Percentiles rank a stretch among this genome's conserved stretches.
Evolutionary conservation across 352 stramenopile genomes (phyloP).

Genomic region (Phytophthora hybrid): DNA sequence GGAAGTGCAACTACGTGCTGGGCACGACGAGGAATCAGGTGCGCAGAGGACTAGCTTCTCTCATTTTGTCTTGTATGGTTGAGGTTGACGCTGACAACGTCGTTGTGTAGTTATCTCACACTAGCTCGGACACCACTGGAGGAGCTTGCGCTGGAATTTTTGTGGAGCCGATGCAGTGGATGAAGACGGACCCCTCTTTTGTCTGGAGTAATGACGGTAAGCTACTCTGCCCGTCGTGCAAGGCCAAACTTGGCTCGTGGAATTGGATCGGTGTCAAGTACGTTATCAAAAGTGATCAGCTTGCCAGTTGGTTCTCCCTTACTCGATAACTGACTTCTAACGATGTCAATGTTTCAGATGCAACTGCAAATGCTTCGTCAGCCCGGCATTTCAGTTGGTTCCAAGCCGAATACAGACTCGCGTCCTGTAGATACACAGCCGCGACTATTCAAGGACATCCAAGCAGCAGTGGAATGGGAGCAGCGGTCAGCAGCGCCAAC

Average conservation of each 20-base stretch:
- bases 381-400: slow-evolving; percentile 67
- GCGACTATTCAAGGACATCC: background rate
- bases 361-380: slow-evolving; percentile 64
- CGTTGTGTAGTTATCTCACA: slow-evolving; percentile 30
- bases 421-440: slow-evolving; percentile 30
- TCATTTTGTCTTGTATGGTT: background rate
- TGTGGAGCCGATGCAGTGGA: slow-evolving; percentile 79
- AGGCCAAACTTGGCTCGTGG: slow-evolving; percentile 79
- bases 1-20: slow-evolving; percentile 72
- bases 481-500: slow-evolving; percentile 18
- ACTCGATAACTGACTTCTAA: background rate
- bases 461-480: slow-evolving; percentile 16
- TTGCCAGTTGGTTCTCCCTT: background rate
- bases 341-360: slow-evolving; percentile 45
- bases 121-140: slow-evolving; percentile 13
- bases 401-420: slow-evolving; percentile 56
- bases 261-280: slow-evolving; percentile 84
- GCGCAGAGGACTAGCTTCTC: background rate
- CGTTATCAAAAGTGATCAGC: background rate
- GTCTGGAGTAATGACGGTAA: slow-evolving; percentile 61
- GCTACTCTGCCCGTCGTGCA: slow-evolving; percentile 70
- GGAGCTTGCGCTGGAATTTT: slow-evolving; percentile 43
- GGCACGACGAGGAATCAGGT: slow-evolving; percentile 62
- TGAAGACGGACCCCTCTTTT: slow-evolving; percentile 45
- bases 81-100: background rate